These are phyloP conservation scores for Tricholoma saponaceum DNA, from an alignment of 768 basidiomycete species.

Conservation along the genomic window DNA sequence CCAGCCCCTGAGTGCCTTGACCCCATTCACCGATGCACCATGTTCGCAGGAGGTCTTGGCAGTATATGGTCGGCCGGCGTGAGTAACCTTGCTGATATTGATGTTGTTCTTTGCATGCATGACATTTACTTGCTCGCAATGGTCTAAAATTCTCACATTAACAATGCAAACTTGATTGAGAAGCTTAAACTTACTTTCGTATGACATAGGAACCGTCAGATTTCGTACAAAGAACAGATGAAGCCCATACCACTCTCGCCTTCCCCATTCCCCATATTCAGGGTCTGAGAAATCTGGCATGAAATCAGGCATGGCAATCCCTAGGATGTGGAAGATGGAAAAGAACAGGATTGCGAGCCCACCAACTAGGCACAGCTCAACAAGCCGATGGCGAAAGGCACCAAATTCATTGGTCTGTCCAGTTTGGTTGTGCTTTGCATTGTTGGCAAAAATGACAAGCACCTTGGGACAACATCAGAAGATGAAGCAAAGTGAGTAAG, in stretches of 20 bases:
- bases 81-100: constrained; percentile 3
- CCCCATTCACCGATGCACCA: constrained; percentile 15
- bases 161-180: not conserved
- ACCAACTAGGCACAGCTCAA: constrained; percentile 19
- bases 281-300: constrained; percentile 7
- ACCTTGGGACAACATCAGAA: not conserved
- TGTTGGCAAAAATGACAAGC: not conserved
- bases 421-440: not conserved
- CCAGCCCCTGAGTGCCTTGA: constrained; percentile 20
- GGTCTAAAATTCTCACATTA: constrained; percentile 16
- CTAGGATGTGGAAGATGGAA: constrained; percentile 20
- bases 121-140: constrained; percentile 13
- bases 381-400: constrained; percentile 17
- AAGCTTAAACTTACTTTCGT: constrained; percentile 18
- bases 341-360: constrained; percentile 2
- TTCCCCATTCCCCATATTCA: constrained; percentile 14
- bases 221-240: not conserved
- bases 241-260: constrained; percentile 20
- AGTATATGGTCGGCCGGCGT: constrained; percentile 12
- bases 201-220: constrained; percentile 20
- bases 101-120: constrained; percentile 21
- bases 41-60: constrained; percentile 17
- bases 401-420: constrained; percentile 20
- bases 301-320: constrained; percentile 9
- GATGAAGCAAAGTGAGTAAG: not conserved